Conservation (phyloP, 1,139 yeast genomes). For the Tardiomyces blankii region DNA sequence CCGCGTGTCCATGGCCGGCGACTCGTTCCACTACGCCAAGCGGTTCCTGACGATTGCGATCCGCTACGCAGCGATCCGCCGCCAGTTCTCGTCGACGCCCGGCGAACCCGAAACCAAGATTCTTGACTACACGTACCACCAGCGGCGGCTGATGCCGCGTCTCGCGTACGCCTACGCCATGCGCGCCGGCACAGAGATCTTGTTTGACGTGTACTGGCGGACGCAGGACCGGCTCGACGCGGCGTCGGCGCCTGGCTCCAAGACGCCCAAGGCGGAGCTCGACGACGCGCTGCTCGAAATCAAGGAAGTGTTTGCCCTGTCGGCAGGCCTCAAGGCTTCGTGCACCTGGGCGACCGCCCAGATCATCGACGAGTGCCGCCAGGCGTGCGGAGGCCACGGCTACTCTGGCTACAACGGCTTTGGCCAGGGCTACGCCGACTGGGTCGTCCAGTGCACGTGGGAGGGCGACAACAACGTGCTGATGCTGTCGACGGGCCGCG, state of each 20-base stretch:
- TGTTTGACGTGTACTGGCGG: constrained; percentile 41
- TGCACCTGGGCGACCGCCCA: constrained; percentile 72
- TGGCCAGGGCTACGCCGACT: constrained; percentile 75
- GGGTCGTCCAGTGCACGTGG: constrained; percentile 94
- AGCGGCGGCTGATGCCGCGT: constrained; percentile 71
- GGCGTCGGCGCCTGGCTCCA: constrained; percentile 7
- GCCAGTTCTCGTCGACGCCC: constrained; percentile 57
- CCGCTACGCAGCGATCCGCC: constrained; percentile 81
- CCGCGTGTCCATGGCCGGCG: constrained; percentile 80
- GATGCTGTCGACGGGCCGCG: constrained; percentile 60
- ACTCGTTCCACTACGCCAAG: constrained; percentile 71
- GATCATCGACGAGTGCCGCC: constrained; percentile 74
- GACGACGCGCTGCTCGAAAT: constrained; percentile 41
- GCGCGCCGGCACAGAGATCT: constrained; percentile 60
- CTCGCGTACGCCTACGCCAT: constrained; percentile 73
- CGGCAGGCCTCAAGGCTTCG: constrained; percentile 78
- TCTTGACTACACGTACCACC: constrained; percentile 78
- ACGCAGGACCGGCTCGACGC: constrained; percentile 42
- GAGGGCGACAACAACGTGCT: constrained; percentile 86
- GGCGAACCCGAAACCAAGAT: constrained; percentile 32
- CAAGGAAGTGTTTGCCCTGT: constrained; percentile 67
- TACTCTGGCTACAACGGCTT: constrained; percentile 78
- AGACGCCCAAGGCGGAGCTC: constrained; percentile 26
- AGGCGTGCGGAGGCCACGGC: constrained; percentile 90
- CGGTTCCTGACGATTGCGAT: constrained; percentile 75